These are phyloP conservation scores for Saussurea involucrata DNA, from an alignment of 129 eudicot genomes.

Conservation along the genomic window DNA sequence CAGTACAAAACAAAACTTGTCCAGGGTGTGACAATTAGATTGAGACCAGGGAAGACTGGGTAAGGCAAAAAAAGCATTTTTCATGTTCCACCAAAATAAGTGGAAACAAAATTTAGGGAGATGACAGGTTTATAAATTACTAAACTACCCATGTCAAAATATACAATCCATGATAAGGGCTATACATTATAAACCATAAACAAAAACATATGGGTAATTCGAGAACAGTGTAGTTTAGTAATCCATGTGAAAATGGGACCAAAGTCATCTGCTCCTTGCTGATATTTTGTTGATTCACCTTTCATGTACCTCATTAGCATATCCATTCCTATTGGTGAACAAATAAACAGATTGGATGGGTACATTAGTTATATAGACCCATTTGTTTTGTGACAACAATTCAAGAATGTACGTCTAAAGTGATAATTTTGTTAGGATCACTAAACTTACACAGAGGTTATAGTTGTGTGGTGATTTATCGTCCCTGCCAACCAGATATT, in stretches of 20 bases:
- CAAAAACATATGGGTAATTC: not conserved
- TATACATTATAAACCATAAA: not conserved
- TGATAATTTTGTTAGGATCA: not conserved
- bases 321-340: not conserved
- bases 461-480: slow-evolving; percentile 33
- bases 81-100: too few species aligned
- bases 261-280: not conserved
- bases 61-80: too few species aligned
- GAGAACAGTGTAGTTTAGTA: not conserved
- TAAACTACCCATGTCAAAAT: not conserved
- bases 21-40: too few species aligned
- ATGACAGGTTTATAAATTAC: too few species aligned
- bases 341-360: not conserved
- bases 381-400: not conserved
- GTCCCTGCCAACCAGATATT: slow-evolving; percentile 57
- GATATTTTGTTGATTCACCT: not conserved
- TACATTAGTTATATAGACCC: not conserved
- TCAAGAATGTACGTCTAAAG: too few species aligned
- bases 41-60: too few species aligned
- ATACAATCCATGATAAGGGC: not conserved
- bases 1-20: too few species aligned
- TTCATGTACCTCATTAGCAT: not conserved
- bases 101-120: not conserved
- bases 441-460: not conserved
- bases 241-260: too few species aligned